A percentile compares a stretch with the other conserved stretches of the same genome.
Evolutionary conservation across 441 rosid species (phyloP).

Genomic region (Metrosideros polymorpha): DNA sequence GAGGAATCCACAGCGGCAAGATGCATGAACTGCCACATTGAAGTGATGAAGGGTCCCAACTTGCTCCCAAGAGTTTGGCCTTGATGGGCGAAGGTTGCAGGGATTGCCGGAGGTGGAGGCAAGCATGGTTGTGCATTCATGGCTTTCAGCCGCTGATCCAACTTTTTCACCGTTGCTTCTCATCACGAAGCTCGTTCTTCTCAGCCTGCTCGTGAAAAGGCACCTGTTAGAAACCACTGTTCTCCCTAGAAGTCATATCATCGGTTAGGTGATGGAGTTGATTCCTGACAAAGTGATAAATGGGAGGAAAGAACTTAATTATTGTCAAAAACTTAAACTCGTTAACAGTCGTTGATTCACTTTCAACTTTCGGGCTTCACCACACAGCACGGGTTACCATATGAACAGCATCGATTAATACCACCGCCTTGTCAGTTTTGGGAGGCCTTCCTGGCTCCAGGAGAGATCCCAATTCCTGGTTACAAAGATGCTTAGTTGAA

Average conservation of each 20-base stretch:
- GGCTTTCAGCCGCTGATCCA: conserved; percentile 63
- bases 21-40: conserved; percentile 97
- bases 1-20: conserved; percentile 92
- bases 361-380: conserved; percentile 75
- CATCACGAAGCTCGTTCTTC: conserved; percentile 88
- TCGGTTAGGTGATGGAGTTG: background rate
- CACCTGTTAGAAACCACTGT: background rate
- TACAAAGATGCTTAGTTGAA: background rate
- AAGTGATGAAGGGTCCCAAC: conserved; percentile 77
- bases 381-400: conserved; percentile 71
- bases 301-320: background rate
- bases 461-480: conserved; percentile 54
- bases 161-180: conserved; percentile 84
- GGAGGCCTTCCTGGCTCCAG: conserved; percentile 88
- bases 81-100: conserved; percentile 65
- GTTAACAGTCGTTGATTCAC: conserved; percentile 8
- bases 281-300: background rate
- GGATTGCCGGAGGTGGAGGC: conserved; percentile 62
- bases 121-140: conserved; percentile 58
- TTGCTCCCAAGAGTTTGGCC: conserved; percentile 82
- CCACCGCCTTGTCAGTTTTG: conserved; percentile 80
- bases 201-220: conserved; percentile 40
- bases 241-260: background rate
- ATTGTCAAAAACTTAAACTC: background rate
- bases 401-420: conserved; percentile 68